Percentiles rank a stretch among this genome's conserved stretches.
Conservation (phyloP, 257 asterid species). For the Solanum megistacrolobum region DNA sequence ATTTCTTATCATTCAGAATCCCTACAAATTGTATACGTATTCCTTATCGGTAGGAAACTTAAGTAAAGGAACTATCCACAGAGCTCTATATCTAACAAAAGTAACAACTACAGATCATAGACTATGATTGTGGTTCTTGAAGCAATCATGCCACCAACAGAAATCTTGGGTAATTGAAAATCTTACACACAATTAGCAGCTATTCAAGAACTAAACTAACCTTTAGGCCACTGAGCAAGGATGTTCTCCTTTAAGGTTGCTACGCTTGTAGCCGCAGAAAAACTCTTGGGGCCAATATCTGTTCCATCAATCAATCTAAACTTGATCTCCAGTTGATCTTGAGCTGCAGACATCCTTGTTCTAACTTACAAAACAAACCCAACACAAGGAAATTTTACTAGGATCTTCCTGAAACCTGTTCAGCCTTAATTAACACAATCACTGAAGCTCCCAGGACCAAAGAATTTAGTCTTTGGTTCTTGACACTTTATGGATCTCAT, state of each 20-base stretch:
- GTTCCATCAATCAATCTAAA: constrained; percentile 85
- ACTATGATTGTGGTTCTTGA: neutral
- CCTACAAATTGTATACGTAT: neutral
- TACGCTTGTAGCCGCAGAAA: constrained; percentile 56
- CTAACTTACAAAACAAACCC: constrained; percentile 8
- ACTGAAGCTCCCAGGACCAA: neutral
- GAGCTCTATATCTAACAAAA: neutral
- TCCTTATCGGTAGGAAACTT: neutral
- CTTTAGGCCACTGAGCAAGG: constrained; percentile 91
- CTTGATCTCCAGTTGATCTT: constrained; percentile 87
- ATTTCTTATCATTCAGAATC: neutral
- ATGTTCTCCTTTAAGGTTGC: constrained; percentile 77
- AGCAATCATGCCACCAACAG: neutral
- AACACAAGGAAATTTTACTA: constrained; percentile 26
- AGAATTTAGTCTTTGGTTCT: constrained; percentile 4
- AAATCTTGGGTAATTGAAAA: neutral
- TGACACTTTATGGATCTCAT: neutral
- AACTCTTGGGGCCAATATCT: constrained; percentile 76
- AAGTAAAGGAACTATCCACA: neutral
- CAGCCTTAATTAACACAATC: neutral
- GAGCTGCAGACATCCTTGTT: constrained; percentile 43
- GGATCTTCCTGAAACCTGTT: constrained; percentile 6
- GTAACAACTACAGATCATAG: neutral
- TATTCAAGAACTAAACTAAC: constrained; percentile 22
- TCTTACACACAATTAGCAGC: neutral